These are phyloP conservation scores for Schizophyllum commune DNA, from an alignment of 1,284 basidiomycete genomes.

Conservation along the genomic window DNA sequence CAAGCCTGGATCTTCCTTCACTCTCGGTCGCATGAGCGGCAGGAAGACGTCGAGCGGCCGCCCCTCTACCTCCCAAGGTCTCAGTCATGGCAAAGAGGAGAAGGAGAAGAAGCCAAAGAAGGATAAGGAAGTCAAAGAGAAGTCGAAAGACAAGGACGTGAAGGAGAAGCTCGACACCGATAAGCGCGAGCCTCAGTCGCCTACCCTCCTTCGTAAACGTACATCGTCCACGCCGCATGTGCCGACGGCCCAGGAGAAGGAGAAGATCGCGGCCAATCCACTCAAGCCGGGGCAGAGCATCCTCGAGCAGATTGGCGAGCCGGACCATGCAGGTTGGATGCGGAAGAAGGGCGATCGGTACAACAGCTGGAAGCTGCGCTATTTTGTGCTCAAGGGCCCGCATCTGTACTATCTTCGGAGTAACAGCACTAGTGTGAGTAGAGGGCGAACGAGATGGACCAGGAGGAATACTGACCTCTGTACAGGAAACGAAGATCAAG, in stretches of 20 bases:
- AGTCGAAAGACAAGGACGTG: conserved; percentile 2
- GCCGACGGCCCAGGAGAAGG: neutral
- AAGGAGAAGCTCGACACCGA: conserved; percentile 8
- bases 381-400: conserved; percentile 90
- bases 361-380: conserved; percentile 89
- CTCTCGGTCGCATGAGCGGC: conserved; percentile 13
- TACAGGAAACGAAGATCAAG: conserved; percentile 88
- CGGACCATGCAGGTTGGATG: conserved; percentile 91
- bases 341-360: conserved; percentile 93
- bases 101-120: conserved; percentile 10
- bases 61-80: neutral
- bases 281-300: conserved; percentile 66
- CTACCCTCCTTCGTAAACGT: conserved; percentile 39
- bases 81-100: conserved; percentile 7
- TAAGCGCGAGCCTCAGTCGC: neutral
- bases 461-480: neutral
- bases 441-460: conserved; percentile 1
- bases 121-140: conserved; percentile 15
- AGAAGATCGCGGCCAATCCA: conserved; percentile 10
- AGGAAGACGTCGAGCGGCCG: conserved; percentile 24
- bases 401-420: conserved; percentile 84
- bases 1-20: neutral
- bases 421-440: conserved; percentile 57
- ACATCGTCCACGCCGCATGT: conserved; percentile 30
- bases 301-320: conserved; percentile 80